Base-by-base conservation (phyloP, 768 basidiomycete species). In the Clavulina sp. region DNA sequence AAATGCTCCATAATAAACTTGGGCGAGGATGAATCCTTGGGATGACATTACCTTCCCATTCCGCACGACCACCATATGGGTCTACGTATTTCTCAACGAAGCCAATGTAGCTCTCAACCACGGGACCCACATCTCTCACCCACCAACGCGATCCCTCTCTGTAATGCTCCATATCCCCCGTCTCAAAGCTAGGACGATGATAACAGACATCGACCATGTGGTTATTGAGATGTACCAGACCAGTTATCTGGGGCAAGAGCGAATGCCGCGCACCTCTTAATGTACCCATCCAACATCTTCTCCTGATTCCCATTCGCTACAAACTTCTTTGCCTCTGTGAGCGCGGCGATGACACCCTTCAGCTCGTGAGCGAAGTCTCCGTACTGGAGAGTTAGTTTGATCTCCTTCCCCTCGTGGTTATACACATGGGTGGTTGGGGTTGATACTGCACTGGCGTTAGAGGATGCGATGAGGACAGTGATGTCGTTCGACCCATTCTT, bases 31-130 rank as follows among this genome's bases (percentile, higher is more conserved):
- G n/a, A n/a, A n/a, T n/a, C n/a, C n/a, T n/a, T n/a, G n/a, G 26
- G 16, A 33, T 29, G 48, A 52, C 47, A n/a, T 4, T 51, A 77
- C 84, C 86, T 75, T 91, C 86, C 87, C 87, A 91, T 63, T 91
- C 88, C 0, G 88, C 88, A 48, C 88, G 77, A n/a, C 75, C 81
- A 32, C 87, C 88, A 54, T 84, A 88, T 4, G 88, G 88, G 60
- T 91, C 88, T 18, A 88, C 80, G 54, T 85, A 85, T 1, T 81
- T 86, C 53, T 86, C 84, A 38, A 86, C 73, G 62, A 85, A 86
- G 23, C 86, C 86, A 52, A 89, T 79, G 63, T 89, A 88, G 29
- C 77, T 82, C 64, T 91, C 87, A 18, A 92, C 87, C 30, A 84
- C 80, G 3, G 87, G 87, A 0, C 85, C 82, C 21, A 84, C 66